Evolutionary conservation across 2,329 filamentous ascomycete genomes (phyloP).

Genomic region (Apiospora sp.): DNA sequence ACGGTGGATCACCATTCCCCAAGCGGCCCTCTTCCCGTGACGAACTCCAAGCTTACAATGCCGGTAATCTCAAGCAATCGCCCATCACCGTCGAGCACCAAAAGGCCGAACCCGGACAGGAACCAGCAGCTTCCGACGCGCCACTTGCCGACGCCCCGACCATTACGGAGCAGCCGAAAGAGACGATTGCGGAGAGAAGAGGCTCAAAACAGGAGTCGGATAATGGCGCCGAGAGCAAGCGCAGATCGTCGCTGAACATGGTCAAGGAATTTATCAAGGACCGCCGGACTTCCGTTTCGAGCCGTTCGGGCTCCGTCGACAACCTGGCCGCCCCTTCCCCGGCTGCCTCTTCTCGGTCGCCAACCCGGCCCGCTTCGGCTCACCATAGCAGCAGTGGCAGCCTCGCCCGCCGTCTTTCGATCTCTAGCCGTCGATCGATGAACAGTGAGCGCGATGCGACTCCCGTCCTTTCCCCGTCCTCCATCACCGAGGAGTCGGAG

Average conservation of each 20-base stretch:
- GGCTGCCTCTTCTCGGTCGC: slow-evolving; percentile 48
- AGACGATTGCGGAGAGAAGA: slow-evolving; percentile 57
- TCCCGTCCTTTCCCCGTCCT: slow-evolving; percentile 49
- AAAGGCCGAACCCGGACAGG: slow-evolving; percentile 44
- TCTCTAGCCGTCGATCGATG: slow-evolving; percentile 64
- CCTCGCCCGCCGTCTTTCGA: slow-evolving; percentile 69
- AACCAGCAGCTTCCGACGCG: slow-evolving; percentile 31
- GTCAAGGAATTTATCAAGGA: slow-evolving; percentile 70
- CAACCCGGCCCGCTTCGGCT: slow-evolving; percentile 56
- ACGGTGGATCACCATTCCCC: slow-evolving; percentile 55
- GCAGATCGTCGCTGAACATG: slow-evolving; percentile 66
- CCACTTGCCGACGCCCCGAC: slow-evolving; percentile 29
- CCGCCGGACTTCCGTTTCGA: slow-evolving; percentile 57
- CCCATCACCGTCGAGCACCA: slow-evolving; percentile 67
- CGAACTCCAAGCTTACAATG: slow-evolving; percentile 53
- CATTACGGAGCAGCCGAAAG: slow-evolving; percentile 40
- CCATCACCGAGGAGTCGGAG: slow-evolving; percentile 56
- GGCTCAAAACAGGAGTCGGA: slow-evolving; percentile 48
- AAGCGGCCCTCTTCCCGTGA: slow-evolving; percentile 50
- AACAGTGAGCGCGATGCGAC: slow-evolving; percentile 51
- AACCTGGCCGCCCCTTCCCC: slow-evolving; percentile 43
- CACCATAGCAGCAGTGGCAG: slow-evolving; percentile 55
- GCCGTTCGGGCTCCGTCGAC: slow-evolving; percentile 57
- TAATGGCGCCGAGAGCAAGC: slow-evolving; percentile 48
- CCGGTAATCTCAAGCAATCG: slow-evolving; percentile 65